Percentiles rank a stretch among this genome's conserved stretches.
Conservation (phyloP, 2,329 filamentous ascomycete genomes). For the Fusarium sp. region DNA sequence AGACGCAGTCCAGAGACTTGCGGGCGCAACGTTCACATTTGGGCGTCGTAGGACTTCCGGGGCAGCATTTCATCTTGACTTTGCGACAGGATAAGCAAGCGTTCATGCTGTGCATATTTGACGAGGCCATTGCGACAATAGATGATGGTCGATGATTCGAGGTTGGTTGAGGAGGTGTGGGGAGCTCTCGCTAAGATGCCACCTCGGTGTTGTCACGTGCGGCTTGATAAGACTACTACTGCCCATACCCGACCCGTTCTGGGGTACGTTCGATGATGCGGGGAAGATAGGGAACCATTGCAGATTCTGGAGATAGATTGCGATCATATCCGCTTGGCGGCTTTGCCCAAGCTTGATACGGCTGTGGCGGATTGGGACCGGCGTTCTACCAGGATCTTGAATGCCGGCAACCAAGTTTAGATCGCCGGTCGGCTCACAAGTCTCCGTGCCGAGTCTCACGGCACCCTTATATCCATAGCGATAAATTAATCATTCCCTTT, state of each 20-base stretch:
- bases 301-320: background rate
- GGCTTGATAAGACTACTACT: background rate
- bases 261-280: background rate
- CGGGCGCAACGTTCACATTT: constrained; percentile 56
- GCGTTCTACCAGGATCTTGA: background rate
- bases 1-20: constrained; percentile 57
- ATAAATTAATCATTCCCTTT: background rate
- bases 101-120: constrained; percentile 22
- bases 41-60: constrained; percentile 30
- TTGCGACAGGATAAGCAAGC: constrained; percentile 57
- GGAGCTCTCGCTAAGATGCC: background rate
- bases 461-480: background rate
- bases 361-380: background rate
- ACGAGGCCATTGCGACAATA: background rate
- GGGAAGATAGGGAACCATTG: background rate
- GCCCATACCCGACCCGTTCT: background rate
- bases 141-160: background rate
- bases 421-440: background rate
- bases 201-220: background rate
- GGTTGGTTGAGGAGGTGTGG: background rate
- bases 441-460: background rate
- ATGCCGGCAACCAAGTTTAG: background rate
- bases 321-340: background rate
- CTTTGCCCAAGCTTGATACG: background rate
- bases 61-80: constrained; percentile 58